Evolutionary conservation across 768 basidiomycete species (phyloP).

Genomic region (Sarcomyxa edulis): DNA sequence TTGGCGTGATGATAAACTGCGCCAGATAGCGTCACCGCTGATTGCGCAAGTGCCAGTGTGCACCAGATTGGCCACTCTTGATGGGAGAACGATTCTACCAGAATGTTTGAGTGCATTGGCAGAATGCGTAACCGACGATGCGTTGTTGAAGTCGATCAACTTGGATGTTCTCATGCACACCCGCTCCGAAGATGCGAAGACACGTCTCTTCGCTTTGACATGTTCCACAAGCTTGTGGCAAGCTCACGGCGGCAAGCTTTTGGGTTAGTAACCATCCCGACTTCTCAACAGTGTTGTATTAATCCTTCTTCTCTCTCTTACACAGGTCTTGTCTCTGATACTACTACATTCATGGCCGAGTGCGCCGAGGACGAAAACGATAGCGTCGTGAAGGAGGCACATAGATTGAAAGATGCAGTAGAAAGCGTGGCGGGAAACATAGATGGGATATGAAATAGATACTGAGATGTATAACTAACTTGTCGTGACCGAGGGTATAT

Average conservation of each 20-base stretch:
- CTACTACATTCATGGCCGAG: slow-evolving; percentile 82
- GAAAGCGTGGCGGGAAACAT: slow-evolving; percentile 69
- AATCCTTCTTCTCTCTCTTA: background rate
- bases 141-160: slow-evolving; percentile 77
- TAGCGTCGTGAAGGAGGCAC: slow-evolving; percentile 65
- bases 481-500: slow-evolving; percentile 1
- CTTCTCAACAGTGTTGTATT: background rate
- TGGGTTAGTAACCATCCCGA: slow-evolving; percentile 41
- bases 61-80: slow-evolving; percentile 27
- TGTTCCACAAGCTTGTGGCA: slow-evolving; percentile 76
- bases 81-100: slow-evolving; percentile 35
- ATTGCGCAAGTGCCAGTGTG: slow-evolving; percentile 62
- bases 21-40: slow-evolving; percentile 52
- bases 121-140: slow-evolving; percentile 49
- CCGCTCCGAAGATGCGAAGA: slow-evolving; percentile 68
- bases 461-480: slow-evolving; percentile 6
- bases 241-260: slow-evolving; percentile 65
- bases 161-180: slow-evolving; percentile 84
- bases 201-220: slow-evolving; percentile 66
- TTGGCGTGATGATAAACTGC: slow-evolving; percentile 84
- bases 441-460: slow-evolving; percentile 27
- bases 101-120: slow-evolving; percentile 52
- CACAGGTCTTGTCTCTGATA: slow-evolving; percentile 73
- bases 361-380: slow-evolving; percentile 88
- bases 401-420: slow-evolving; percentile 63